Evolutionary conservation across 768 basidiomycete species (phyloP).

Genomic region (Glaciozyma martinii): DNA sequence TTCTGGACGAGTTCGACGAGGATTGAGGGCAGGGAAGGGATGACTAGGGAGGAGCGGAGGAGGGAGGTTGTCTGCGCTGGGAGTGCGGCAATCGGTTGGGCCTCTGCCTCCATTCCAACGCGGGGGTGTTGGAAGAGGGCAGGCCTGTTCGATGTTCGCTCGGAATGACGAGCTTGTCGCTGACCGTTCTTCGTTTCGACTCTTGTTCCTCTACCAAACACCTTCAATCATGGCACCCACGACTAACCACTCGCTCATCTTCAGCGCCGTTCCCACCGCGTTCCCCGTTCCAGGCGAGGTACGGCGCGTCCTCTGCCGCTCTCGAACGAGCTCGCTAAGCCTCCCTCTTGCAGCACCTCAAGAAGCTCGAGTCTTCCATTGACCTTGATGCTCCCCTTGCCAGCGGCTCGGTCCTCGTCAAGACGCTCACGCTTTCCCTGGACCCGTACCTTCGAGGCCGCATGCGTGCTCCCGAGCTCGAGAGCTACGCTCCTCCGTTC

Average conservation of each 20-base stretch:
- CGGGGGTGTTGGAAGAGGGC: no score
- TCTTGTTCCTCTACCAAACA: no score
- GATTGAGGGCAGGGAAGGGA: slow-evolving; percentile 71
- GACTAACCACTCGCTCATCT: slow-evolving; percentile 28
- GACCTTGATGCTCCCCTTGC: slow-evolving; percentile 33
- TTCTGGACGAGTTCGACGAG: slow-evolving; percentile 84
- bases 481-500: slow-evolving; percentile 36
- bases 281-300: slow-evolving; percentile 32
- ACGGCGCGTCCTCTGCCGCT: neutral
- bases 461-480: slow-evolving; percentile 20
- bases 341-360: slow-evolving; percentile 4
- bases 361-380: slow-evolving; percentile 23
- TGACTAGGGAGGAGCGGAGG: slow-evolving; percentile 71
- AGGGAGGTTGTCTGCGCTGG: slow-evolving; percentile 54
- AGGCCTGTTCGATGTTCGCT: no score
- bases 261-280: slow-evolving; percentile 30
- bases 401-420: slow-evolving; percentile 26
- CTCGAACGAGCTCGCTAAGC: neutral
- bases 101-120: no score
- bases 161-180: no score
- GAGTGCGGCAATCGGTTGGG: slow-evolving; percentile 41
- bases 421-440: slow-evolving; percentile 31
- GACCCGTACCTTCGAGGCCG: slow-evolving; percentile 37
- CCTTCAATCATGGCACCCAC: no score
- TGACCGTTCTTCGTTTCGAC: no score